Percentiles rank a stretch among this genome's conserved stretches.
phyloP scores from a whole-genome alignment of 2,329 filamentous ascomycete species.

The Pseudopithomyces chartarum region DNA sequence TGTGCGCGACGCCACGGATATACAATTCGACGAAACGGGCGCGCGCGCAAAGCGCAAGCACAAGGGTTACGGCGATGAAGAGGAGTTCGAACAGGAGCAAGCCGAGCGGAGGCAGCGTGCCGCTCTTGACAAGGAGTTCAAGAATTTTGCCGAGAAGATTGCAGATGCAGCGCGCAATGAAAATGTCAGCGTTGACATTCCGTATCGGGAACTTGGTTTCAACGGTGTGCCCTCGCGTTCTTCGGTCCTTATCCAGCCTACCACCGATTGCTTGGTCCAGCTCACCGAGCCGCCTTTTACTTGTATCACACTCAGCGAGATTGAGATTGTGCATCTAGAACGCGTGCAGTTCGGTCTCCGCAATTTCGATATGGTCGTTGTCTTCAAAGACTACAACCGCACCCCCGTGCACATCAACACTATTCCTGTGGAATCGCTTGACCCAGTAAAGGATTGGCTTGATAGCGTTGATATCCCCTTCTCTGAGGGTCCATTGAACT shows the following conservation, averaged over 20 bases:
- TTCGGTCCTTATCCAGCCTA: conserved; percentile 93
- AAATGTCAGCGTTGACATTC: conserved; percentile 91
- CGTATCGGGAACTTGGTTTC: conserved; percentile 95
- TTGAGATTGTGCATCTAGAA: conserved; percentile 94
- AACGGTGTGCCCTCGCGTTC: conserved; percentile 94
- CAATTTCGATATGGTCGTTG: conserved; percentile 98
- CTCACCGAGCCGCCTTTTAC: conserved; percentile 96
- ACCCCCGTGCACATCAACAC: conserved; percentile 94
- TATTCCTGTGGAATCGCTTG: conserved; percentile 92
- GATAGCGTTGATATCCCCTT: conserved; percentile 95
- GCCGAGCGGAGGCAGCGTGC: conserved; percentile 89
- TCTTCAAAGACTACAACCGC: conserved; percentile 97
- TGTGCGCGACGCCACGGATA: conserved; percentile 96
- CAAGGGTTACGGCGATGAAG: conserved; percentile 87
- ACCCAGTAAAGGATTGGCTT: conserved; percentile 96
- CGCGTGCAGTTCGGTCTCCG: conserved; percentile 95
- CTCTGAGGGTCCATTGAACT: conserved; percentile 91
- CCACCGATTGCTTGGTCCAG: conserved; percentile 95
- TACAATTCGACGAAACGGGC: conserved; percentile 97
- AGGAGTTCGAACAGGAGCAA: conserved; percentile 98
- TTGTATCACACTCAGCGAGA: conserved; percentile 92
- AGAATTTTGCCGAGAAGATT: conserved; percentile 95
- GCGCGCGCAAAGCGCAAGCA: conserved; percentile 93
- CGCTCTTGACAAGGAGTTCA: conserved; percentile 95
- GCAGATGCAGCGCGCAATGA: conserved; percentile 92